These are phyloP conservation scores for Calycina herbarum DNA, from an alignment of 2,329 filamentous ascomycete genomes.

Conservation along the genomic window DNA sequence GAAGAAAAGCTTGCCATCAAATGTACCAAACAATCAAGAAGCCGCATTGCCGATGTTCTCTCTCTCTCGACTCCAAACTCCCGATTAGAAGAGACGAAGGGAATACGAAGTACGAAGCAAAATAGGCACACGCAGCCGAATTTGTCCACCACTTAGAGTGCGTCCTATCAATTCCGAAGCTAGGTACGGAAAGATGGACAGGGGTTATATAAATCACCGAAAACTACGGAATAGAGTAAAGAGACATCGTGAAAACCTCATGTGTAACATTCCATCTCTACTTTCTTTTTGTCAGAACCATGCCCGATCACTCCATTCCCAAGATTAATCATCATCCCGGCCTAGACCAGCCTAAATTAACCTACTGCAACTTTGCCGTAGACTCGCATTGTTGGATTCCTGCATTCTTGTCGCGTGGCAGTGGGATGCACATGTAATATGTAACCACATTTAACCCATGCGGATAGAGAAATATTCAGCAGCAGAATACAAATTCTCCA, in stretches of 20 bases:
- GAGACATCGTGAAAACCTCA: neutral
- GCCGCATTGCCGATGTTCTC: neutral
- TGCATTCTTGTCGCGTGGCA: neutral
- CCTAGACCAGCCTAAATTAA: neutral
- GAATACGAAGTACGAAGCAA: conserved; percentile 2
- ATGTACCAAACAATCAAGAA: neutral
- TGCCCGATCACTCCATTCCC: neutral
- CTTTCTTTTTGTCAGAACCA: neutral
- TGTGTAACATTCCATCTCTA: too few relatives aligned
- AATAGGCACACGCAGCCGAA: neutral
- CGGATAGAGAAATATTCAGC: neutral
- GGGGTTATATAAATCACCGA: neutral
- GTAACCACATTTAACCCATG: neutral
- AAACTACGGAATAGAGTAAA: neutral
- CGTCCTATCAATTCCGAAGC: neutral
- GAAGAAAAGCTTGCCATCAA: neutral
- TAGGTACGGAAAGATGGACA: neutral
- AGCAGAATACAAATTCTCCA: neutral
- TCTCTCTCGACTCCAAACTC: neutral
- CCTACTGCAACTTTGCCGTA: neutral
- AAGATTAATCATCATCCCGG: neutral
- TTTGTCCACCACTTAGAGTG: neutral
- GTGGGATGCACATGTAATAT: neutral
- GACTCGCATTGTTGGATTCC: neutral
- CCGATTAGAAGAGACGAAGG: conserved; percentile 1